Conservation (phyloP, 1,284 basidiomycete species). For the Apiotrichum brassicae region DNA sequence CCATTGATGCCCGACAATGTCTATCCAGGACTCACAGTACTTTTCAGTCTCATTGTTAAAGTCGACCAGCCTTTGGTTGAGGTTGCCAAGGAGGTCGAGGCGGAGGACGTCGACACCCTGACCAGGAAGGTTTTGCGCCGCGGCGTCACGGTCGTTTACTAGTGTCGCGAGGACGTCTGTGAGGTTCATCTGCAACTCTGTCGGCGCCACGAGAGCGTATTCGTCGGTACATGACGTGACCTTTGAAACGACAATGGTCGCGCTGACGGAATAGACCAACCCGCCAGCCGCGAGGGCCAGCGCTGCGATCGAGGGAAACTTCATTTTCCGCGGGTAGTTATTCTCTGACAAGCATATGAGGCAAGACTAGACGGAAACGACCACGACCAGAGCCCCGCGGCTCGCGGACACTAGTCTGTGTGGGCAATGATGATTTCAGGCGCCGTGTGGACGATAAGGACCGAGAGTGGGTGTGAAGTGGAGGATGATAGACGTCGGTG, state of each 20-base stretch:
- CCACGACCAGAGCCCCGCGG: background rate
- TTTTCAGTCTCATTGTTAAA: constrained; percentile 57
- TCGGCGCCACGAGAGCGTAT: constrained; percentile 20
- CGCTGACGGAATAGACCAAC: constrained; percentile 14
- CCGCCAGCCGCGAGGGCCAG: background rate
- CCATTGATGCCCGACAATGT: no score
- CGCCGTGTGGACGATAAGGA: no score
- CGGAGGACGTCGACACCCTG: constrained; percentile 38
- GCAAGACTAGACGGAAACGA: background rate
- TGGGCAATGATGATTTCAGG: background rate
- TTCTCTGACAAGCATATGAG: background rate
- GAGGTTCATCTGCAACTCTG: constrained; percentile 52
- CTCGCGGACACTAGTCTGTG: background rate
- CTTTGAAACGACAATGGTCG: constrained; percentile 23
- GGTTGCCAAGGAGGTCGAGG: constrained; percentile 39
- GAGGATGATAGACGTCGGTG: no score
- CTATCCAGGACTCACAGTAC: constrained; percentile 60
- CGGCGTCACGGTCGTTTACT: constrained; percentile 47
- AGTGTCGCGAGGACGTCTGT: constrained; percentile 68
- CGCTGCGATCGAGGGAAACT: background rate
- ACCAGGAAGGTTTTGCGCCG: constrained; percentile 32
- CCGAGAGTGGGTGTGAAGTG: no score
- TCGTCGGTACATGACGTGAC: constrained; percentile 27
- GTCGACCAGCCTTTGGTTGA: constrained; percentile 54
- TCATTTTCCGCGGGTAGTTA: no score